Base-by-base conservation (phyloP, 306 rosid genomes). In the Prunus mongolica region DNA sequence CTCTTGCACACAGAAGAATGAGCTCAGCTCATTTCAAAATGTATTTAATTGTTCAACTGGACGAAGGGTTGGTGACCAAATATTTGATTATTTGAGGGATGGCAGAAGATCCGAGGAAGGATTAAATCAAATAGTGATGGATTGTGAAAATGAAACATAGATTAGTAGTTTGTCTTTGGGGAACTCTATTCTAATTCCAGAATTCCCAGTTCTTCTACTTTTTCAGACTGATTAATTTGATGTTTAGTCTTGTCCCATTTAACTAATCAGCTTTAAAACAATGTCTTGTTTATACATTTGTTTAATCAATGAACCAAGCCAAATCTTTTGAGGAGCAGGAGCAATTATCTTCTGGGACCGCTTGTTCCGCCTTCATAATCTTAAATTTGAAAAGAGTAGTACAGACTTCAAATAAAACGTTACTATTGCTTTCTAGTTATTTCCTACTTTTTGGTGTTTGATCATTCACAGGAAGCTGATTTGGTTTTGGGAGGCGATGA, bases 401-500 rank as follows among this genome's bases (percentile, higher is more conserved):
- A 16, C 4, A 13, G 51, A 5, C 51, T 69, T n/a, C 38, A 19
- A 54, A 24, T 46, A 11, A 50, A 20, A 2, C 32, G 13, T 71
- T 49, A 11, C 9, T n/a, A 32, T 32, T 56, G 32, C 61, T 61
- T 18, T 46, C 25, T 45, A 3, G 12, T 46, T 56, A 12, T 38
- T 22, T 62, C 45, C 18, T 18, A 11, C 14, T 20, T 10, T 60
- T 38, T 41, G 60, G n/a, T 76, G 69, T 65, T 84, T 80, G 65
- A 47, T 75, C 38, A 8, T 25, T 25, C 55, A 13, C 28, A 96
- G 99, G 98, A 87, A 86, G 99, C 90, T 52, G 99, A 96, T 86
- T 86, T 96, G 69, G 90, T 96, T 87, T 82, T 96, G 84, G 99
- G 99, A 45, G 98, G 99, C 3, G 99, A 96, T 67, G 98, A 92